Evolutionary conservation across 2,329 filamentous ascomycete genomes (phyloP).

Genomic region (Arthroderma uncinatum): DNA sequence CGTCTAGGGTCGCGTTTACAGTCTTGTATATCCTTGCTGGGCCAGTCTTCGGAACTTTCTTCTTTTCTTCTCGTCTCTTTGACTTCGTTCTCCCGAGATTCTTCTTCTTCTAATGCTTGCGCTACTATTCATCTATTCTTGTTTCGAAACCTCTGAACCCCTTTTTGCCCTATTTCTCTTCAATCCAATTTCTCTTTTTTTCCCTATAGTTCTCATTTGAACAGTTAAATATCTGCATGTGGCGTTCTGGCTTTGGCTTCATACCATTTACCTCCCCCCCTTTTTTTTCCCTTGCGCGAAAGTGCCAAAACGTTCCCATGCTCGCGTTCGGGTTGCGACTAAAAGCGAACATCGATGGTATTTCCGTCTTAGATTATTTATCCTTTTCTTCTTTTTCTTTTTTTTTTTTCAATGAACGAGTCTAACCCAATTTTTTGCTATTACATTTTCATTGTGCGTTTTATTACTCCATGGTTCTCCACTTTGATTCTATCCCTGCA

Average conservation of each 20-base stretch:
- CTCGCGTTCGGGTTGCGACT: not conserved
- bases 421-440: not conserved
- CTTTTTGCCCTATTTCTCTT: not conserved
- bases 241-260: not conserved
- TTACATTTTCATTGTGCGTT: not conserved
- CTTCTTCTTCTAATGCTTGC: not conserved
- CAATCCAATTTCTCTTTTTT: not conserved
- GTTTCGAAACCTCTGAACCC: no score
- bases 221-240: not conserved
- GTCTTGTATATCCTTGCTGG: not conserved
- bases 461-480: not conserved
- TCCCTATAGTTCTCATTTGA: not conserved
- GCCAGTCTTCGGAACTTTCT: not conserved
- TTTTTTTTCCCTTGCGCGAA: not conserved
- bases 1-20: not conserved
- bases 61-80: not conserved
- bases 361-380: not conserved
- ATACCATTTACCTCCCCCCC: not conserved
- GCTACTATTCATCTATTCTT: not conserved
- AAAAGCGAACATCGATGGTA: not conserved
- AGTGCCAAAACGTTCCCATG: not conserved
- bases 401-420: not conserved
- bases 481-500: no score
- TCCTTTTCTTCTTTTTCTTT: not conserved
- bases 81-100: not conserved